Conservation (phyloP, 176 grass and related monocot species). For the Triticum monococcum region DNA sequence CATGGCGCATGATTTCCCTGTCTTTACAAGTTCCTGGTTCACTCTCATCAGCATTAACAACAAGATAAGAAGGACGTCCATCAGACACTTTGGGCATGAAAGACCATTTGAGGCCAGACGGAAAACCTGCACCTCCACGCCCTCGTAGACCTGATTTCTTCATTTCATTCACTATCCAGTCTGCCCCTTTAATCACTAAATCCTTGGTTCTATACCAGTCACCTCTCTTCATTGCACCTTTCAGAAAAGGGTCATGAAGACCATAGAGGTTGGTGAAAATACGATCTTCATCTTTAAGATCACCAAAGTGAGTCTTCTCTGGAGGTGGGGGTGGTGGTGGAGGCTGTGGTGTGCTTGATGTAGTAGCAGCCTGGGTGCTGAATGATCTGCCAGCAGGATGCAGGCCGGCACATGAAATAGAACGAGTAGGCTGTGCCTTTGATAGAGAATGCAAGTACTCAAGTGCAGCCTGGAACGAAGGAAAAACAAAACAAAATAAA, state of each 20-base stretch:
- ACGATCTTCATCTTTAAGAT: conserved; percentile 72
- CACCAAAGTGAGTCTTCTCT: conserved; percentile 87
- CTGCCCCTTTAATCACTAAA: conserved; percentile 77
- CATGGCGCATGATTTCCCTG: conserved; percentile 93
- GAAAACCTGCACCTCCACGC: conserved; percentile 91
- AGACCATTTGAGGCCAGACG: conserved; percentile 93
- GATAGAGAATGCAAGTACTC: conserved; percentile 45
- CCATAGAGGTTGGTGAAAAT: conserved; percentile 94
- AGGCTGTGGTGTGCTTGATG: conserved; percentile 65
- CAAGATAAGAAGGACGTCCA: conserved; percentile 83
- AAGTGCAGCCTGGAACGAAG: conserved; percentile 26
- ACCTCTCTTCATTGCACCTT: conserved; percentile 85
- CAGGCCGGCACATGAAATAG: conserved; percentile 30
- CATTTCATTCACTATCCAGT: conserved; percentile 94
- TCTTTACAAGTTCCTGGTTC: conserved; percentile 96
- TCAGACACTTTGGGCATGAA: conserved; percentile 98
- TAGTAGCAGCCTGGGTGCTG: conserved; percentile 64
- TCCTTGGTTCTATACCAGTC: conserved; percentile 91
- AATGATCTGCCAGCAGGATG: conserved; percentile 46
- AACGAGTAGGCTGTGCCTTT: conserved; percentile 40
- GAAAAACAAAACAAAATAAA: not conserved
- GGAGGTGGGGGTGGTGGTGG: conserved; percentile 71
- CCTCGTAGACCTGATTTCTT: conserved; percentile 93
- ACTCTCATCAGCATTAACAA: conserved; percentile 98
- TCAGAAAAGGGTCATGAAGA: conserved; percentile 85